A percentile compares a stretch with the other conserved stretches of the same genome.
Evolutionary conservation across 768 basidiomycete genomes (phyloP).

Genomic region (Kwoniella newhampshirensis): DNA sequence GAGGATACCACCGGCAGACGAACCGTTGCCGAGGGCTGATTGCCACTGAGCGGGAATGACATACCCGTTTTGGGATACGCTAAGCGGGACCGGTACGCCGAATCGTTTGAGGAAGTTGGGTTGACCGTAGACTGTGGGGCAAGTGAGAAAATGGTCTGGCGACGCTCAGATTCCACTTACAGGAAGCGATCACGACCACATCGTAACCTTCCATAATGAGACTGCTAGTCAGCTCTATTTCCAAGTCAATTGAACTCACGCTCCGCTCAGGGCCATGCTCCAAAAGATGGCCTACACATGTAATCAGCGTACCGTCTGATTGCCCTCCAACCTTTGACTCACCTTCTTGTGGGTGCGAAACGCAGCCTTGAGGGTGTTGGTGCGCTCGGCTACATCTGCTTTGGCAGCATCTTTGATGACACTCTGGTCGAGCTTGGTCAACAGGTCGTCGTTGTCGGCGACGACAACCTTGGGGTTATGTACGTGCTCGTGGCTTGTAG

Average conservation of each 20-base stretch:
- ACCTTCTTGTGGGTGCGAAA: slow-evolving; percentile 44
- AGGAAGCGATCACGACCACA: slow-evolving; percentile 12
- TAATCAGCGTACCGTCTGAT: too few relatives aligned
- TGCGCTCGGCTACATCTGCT: slow-evolving; percentile 45
- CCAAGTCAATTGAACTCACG: slow-evolving; percentile 11
- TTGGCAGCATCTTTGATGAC: slow-evolving; percentile 47
- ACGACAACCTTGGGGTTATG: slow-evolving; percentile 2
- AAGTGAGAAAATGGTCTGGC: too few relatives aligned
- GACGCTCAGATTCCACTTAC: background rate
- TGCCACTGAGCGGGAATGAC: slow-evolving; percentile 52
- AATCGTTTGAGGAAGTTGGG: slow-evolving; percentile 26
- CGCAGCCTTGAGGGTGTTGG: slow-evolving; percentile 42
- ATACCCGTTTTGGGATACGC: slow-evolving; percentile 28
- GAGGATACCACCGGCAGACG: slow-evolving; percentile 40
- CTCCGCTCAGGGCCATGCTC: slow-evolving; percentile 34
- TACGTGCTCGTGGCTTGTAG: background rate
- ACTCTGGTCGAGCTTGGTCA: slow-evolving; percentile 19
- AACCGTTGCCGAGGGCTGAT: slow-evolving; percentile 46
- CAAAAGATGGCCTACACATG: slow-evolving; percentile 36
- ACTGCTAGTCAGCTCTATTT: background rate
- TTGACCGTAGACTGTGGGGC: slow-evolving; percentile 4
- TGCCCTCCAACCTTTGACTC: background rate
- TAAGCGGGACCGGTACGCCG: slow-evolving; percentile 13
- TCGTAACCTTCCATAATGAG: slow-evolving; percentile 42
- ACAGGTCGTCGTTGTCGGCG: slow-evolving; percentile 31